These are phyloP conservation scores for Lecanicillium sp. DNA, from an alignment of 2,329 filamentous ascomycete genomes.

Conservation along the genomic window DNA sequence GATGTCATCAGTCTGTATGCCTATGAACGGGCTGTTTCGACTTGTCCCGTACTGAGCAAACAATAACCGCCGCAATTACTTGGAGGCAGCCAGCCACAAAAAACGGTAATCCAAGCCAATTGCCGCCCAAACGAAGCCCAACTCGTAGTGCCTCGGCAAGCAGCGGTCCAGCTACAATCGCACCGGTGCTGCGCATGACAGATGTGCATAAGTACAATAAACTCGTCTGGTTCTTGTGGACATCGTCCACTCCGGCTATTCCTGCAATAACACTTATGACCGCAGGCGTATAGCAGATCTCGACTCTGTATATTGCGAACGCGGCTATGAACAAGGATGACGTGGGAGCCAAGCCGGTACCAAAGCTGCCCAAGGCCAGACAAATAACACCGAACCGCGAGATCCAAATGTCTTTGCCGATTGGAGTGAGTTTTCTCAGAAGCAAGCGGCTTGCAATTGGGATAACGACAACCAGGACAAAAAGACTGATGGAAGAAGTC, in stretches of 20 bases:
- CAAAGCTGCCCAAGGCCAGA: constrained; percentile 3
- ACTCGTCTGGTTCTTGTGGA: not conserved
- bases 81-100: constrained; percentile 2
- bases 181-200: constrained; percentile 2
- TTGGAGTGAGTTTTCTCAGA: not conserved
- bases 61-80: constrained; percentile 4
- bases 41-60: not conserved
- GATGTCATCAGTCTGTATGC: no score
- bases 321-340: constrained; percentile 2
- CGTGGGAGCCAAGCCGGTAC: constrained; percentile 1
- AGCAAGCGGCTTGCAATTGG: constrained; percentile 1
- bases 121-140: constrained; percentile 3
- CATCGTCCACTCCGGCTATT: constrained; percentile 3
- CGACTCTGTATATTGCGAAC: constrained; percentile 4
- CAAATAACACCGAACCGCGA: constrained; percentile 3
- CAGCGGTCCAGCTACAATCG: constrained; percentile 1
- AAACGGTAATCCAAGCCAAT: constrained; percentile 7
- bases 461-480: constrained; percentile 2
- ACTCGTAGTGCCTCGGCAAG: constrained; percentile 2
- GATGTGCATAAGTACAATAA: constrained; percentile 1
- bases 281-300: constrained; percentile 5
- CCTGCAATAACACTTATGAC: constrained; percentile 3
- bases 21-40: no score
- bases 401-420: constrained; percentile 6
- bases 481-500: constrained; percentile 1